phyloP scores from a whole-genome alignment of 257 asterid species.

The Scutellaria galericulata region DNA sequence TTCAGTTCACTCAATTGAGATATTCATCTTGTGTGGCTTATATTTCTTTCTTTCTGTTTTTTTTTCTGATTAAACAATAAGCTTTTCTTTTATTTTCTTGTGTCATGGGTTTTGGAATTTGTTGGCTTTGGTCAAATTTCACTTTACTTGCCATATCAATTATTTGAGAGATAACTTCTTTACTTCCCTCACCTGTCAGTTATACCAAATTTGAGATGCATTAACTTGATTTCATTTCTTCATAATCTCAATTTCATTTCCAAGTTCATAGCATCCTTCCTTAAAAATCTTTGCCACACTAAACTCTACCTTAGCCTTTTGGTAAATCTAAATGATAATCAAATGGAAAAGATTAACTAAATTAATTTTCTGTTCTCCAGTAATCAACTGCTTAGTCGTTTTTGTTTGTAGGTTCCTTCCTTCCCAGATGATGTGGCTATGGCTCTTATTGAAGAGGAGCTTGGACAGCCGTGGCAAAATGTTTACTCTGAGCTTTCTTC shows the following conservation, averaged over 20 bases:
- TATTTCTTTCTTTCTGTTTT: not conserved
- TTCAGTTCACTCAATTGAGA: not conserved
- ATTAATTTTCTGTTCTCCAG: slow-evolving; percentile 12
- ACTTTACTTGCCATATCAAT: slow-evolving; percentile 2
- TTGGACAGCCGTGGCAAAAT: slow-evolving; percentile 91
- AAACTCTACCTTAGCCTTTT: slow-evolving; percentile 19
- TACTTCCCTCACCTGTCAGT: not conserved
- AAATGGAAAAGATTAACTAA: slow-evolving; percentile 9
- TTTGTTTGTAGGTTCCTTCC: slow-evolving; percentile 80
- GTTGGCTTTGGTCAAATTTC: not conserved
- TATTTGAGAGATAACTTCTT: slow-evolving; percentile 9
- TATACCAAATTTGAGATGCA: not conserved
- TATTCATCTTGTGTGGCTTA: slow-evolving; percentile 8
- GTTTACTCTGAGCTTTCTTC: slow-evolving; percentile 91
- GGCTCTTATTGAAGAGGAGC: slow-evolving; percentile 98
- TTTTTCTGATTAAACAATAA: not conserved
- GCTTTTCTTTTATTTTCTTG: not conserved
- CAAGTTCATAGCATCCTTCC: not conserved
- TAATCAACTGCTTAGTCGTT: slow-evolving; percentile 29
- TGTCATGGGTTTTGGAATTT: not conserved
- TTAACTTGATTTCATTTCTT: not conserved
- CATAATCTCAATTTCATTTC: not conserved
- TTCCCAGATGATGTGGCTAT: slow-evolving; percentile 98
- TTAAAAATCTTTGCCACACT: not conserved
- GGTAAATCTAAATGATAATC: slow-evolving; percentile 2